Base-by-base conservation (phyloP, 176 grass and related monocot genomes). In the Puccinellia tenuiflora region DNA sequence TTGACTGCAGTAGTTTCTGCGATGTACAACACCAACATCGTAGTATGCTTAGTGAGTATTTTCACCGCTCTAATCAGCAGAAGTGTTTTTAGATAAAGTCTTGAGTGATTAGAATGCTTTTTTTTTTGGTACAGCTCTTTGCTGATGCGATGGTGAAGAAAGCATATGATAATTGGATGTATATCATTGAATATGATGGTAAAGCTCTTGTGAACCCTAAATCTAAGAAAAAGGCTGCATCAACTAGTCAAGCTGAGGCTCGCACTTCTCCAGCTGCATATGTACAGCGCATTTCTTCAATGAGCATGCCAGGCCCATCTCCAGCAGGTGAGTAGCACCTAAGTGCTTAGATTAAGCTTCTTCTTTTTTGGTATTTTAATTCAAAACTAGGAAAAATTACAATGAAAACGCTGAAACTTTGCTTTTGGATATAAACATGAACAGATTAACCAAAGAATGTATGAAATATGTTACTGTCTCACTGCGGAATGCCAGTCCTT, bases 91-190 rank as follows among this genome's bases (percentile, higher is more conserved):
- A 11, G 26, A 60, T 29, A 60, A 66, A 31, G 22, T 6, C 3
- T 16, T 14, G 16, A 72, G 17, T 86, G n/a, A 73, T 59, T 79
- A 79, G 10, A 67, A 60, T 40, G n/a, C n/a, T n/a, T 22, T 25
- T 51, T 34, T 71, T 4, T 81, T 82, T 11, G 55, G 67, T 86
- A 35, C 82, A 94, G 92, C 50, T 79, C 10, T 92, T 88, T 85
- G 92, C 89, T 57, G 89, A 90, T 90, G 65, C 78, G 26, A 52
- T 92, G 79, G 85, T 94, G 48, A 91, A 94, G 75, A 92, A 90
- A 73, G 89, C 92, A 84, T 94, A 94, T 73, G 87, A 91, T 68
- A 94, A 94, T 83, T 94, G 92, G 92, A 80, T 83, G 59, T 78
- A 85, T 38, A 89, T 87, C 38, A 88, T 89, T 82, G 89, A 92